These are phyloP conservation scores for Xylaria sp. DNA, from an alignment of 2,329 filamentous ascomycete genomes.

Conservation along the genomic window DNA sequence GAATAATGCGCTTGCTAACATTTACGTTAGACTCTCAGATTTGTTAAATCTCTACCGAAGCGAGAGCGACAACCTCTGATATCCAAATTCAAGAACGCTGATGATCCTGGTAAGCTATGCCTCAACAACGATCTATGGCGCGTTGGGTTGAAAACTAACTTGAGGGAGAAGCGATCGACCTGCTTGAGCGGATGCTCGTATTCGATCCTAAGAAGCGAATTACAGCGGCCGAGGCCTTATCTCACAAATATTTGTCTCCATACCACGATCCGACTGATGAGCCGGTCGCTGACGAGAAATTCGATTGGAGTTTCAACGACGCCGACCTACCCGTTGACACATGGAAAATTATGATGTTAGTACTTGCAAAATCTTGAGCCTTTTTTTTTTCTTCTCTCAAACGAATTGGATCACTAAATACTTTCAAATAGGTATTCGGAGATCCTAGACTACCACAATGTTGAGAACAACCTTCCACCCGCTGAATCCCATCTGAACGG, in stretches of 20 bases:
- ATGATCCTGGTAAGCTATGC: constrained; percentile 72
- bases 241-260: constrained; percentile 91
- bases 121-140: neutral
- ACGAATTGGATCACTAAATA: constrained; percentile 39
- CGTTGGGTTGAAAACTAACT: constrained; percentile 15
- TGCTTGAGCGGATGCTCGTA: constrained; percentile 96
- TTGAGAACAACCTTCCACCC: constrained; percentile 65
- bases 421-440: constrained; percentile 83
- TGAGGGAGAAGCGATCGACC: constrained; percentile 73
- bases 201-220: constrained; percentile 98
- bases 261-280: constrained; percentile 99
- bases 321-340: constrained; percentile 96
- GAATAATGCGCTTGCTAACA: constrained; percentile 35
- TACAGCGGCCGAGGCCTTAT: constrained; percentile 84
- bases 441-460: constrained; percentile 98
- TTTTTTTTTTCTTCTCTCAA: constrained; percentile 7
- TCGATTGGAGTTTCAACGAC: constrained; percentile 99
- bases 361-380: neutral
- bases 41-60: constrained; percentile 96
- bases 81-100: constrained; percentile 95
- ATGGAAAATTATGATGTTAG: constrained; percentile 99
- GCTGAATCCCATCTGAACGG: constrained; percentile 54
- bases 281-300: constrained; percentile 94
- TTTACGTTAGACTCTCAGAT: constrained; percentile 79
- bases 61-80: constrained; percentile 86